These are phyloP conservation scores for Termitomyces sp. DNA, from an alignment of 768 basidiomycete species.

Conservation along the genomic window DNA sequence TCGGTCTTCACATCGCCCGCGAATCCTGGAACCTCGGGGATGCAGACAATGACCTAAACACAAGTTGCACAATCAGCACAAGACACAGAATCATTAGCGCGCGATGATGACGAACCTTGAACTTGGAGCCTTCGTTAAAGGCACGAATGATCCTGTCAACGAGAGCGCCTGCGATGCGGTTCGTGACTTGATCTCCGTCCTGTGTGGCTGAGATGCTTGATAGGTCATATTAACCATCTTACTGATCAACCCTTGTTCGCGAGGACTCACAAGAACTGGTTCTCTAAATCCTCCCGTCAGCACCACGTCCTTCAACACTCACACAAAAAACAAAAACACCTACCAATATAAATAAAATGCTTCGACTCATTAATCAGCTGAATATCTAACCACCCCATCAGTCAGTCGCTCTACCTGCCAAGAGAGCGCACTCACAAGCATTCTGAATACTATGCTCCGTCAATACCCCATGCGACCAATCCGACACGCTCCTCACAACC, in stretches of 20 bases:
- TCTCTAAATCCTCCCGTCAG: constrained; percentile 41
- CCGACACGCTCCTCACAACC: constrained; percentile 79
- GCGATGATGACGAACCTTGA: constrained; percentile 50
- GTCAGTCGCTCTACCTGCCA: too few relatives aligned
- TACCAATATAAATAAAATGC: constrained; percentile 92
- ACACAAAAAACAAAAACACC: constrained; percentile 23
- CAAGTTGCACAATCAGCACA: background rate
- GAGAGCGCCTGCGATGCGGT: constrained; percentile 80
- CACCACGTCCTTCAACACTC: background rate
- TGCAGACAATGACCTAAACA: constrained; percentile 71
- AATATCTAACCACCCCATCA: constrained; percentile 58
- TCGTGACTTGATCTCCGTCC: constrained; percentile 64
- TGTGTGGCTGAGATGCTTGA: constrained; percentile 74
- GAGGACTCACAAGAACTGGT: constrained; percentile 79
- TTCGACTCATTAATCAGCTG: constrained; percentile 79
- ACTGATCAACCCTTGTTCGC: background rate
- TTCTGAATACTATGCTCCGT: constrained; percentile 91
- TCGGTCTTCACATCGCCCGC: constrained; percentile 74
- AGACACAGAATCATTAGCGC: background rate
- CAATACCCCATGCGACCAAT: constrained; percentile 94
- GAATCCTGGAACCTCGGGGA: constrained; percentile 93
- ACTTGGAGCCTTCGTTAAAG: constrained; percentile 62
- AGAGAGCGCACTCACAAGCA: constrained; percentile 63
- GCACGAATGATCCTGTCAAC: constrained; percentile 86
- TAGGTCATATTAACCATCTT: background rate